Base-by-base conservation (phyloP, 306 rosid genomes). In the Lagenaria siceraria region DNA sequence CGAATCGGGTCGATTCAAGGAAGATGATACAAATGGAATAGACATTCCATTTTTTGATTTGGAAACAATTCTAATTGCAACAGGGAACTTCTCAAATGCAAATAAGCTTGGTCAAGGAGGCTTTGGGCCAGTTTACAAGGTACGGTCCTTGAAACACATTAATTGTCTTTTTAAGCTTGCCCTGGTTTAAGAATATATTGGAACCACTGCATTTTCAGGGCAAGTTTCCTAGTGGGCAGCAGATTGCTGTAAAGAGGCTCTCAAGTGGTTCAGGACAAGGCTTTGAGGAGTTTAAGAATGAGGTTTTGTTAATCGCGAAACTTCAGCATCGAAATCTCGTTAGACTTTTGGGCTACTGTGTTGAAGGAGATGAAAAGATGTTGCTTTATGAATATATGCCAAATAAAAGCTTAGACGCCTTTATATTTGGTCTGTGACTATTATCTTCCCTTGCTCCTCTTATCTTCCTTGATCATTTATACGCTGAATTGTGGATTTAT, bases 231-330 rank as follows among this genome's bases (percentile, higher is more conserved):
- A 82, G 89, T 69, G 93, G 93, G 22, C 86, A 87, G 80, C 89
- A 90, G 82, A 73, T 92, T 48, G 97, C 93, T 8, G 92, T 88
- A 8, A 90, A 92, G 79, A 91, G 97, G 81, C 91, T 91, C 27
- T 92, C 96, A 54, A 92, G 91, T 59, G 81, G 89, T 80, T 92
- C 96, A 6, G 90, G 93, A 21, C 96, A 92, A 87, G 97, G 96
- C 68, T 83, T 81, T 31, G 90, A 88, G 77, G 93, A 92, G 79
- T 90, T 92, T 69, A 88, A 86, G 62, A 92, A 92, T 74, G 97
- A 92, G 80, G 96, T 92, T 80, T 74, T 92, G 53, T 79, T 90
- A 83, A 90, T 92, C 14, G 93, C 96, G 43, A 90, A 87, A 71
- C 97, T 92, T 78, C 97, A 90, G 78, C 93, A 92, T 79, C 79